Evolutionary conservation across 2,329 filamentous ascomycete genomes (phyloP).

Genomic region (Aulographum hederae): DNA sequence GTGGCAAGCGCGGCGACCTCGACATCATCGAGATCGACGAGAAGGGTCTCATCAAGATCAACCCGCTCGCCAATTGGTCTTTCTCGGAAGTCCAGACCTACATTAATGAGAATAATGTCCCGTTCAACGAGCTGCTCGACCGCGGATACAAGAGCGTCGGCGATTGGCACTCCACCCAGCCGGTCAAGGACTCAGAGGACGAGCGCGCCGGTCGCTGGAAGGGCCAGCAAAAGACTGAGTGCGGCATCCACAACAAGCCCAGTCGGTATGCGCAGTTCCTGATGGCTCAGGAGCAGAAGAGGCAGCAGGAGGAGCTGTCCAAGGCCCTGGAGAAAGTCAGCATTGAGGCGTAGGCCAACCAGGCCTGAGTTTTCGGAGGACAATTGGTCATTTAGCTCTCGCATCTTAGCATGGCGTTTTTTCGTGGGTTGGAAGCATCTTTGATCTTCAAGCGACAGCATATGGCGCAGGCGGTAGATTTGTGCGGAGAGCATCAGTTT

Average conservation of each 20-base stretch:
- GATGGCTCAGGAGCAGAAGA: conserved; percentile 51
- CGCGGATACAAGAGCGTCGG: conserved; percentile 95
- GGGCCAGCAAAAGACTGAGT: conserved; percentile 89
- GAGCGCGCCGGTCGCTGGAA: conserved; percentile 96
- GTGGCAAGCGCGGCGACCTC: conserved; percentile 76
- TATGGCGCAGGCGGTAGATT: too few species aligned
- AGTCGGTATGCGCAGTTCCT: conserved; percentile 82
- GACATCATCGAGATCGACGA: conserved; percentile 89
- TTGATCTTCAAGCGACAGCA: too few species aligned
- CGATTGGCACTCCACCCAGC: conserved; percentile 92
- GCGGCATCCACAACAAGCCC: conserved; percentile 96
- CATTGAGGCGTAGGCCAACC: too few species aligned
- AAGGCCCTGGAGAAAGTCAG: conserved; percentile 6
- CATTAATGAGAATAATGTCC: conserved; percentile 69
- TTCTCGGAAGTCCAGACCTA: conserved; percentile 84
- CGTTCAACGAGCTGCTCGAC: conserved; percentile 84
- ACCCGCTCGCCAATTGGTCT: conserved; percentile 85
- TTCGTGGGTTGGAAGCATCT: too few species aligned
- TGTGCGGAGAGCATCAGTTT: too few species aligned
- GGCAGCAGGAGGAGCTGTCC: conserved; percentile 37
- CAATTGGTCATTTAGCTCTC: too few species aligned
- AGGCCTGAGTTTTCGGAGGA: too few species aligned
- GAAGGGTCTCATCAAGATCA: conserved; percentile 86
- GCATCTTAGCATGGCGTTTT: too few species aligned
- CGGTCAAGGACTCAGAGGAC: conserved; percentile 79